Evolutionary conservation across 1,284 basidiomycete genomes (phyloP), one percentile per base, ranked within the genome.

Genomic region (Mrakiaceae sp.): DNA sequence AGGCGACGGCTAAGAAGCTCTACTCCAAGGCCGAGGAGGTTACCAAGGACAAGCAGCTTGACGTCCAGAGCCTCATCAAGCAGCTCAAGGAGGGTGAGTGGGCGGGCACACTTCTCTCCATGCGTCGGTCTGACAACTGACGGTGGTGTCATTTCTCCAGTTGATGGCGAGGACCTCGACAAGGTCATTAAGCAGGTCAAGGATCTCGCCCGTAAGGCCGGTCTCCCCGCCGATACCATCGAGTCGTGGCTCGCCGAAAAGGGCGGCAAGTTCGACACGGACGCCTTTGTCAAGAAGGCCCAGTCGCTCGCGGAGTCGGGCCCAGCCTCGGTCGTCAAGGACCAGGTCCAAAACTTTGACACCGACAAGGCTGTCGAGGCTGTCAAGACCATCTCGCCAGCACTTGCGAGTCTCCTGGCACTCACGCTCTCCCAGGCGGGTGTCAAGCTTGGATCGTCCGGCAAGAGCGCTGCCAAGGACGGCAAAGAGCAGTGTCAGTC

Each of bases 111-210:
- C 50, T n/a, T 16, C 44, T 42, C 5, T 44, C 42, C 40, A 8
- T 44, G 46, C 16, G 6, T 58, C 5, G 52, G 8, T 5, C 12
- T 27, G 43, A 3, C 10, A n/a, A 6, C 55, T 52, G 62, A 63
- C 54, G 42, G 10, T 39, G 1, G 44, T 46, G 9, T 55, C 12
- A 16, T 58, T 43, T 10, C 7, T 44, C 4, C 58, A 64, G 58
- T 44, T 4, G 53, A 98, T 39, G 56, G 49, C 16, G 64, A 66
- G n/a, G 75, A 76, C 67, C 68, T 75, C 64, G 73, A 76, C 63
- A 68, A 71, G 54, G 64, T 76, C 16, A 66, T 75, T 71, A 69
- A 72, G 64, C 70, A 74, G 69, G 62, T 74, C 66, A 74, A 74
- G 68, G 70, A 70, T 56, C 69, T 72, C n/a, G 73, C 72, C 62